A percentile compares a stretch with the other conserved stretches of the same genome.
Conservation (phyloP, 2,329 filamentous ascomycete species). For the Rhinocladiella mackenziei region DNA sequence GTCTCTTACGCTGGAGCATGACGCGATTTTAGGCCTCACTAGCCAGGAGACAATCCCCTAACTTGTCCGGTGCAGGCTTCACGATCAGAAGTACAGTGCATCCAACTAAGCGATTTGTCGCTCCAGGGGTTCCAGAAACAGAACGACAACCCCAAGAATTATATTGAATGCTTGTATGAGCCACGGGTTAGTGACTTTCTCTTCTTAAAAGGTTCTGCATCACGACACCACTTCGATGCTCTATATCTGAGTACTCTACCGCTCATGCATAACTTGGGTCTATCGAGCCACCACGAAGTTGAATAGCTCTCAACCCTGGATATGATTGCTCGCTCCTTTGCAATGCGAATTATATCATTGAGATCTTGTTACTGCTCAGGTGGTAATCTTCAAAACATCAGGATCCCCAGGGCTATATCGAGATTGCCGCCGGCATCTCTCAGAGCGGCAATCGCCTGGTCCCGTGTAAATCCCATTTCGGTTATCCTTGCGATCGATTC, state of each 20-base stretch:
- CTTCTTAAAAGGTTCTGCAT: too few relatives aligned
- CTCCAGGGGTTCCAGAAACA: background rate
- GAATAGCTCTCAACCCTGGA: too few relatives aligned
- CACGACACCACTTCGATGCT: too few relatives aligned
- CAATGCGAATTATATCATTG: too few relatives aligned
- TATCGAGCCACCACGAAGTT: too few relatives aligned
- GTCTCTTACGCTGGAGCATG: too few relatives aligned
- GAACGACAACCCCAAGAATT: background rate
- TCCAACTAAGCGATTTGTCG: too few relatives aligned
- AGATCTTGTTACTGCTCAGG: too few relatives aligned
- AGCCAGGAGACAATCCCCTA: background rate
- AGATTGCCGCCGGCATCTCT: conserved; percentile 81
- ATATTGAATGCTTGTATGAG: background rate
- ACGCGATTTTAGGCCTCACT: conserved; percentile 1
- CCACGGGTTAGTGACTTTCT: too few relatives aligned
- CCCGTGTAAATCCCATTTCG: conserved; percentile 70
- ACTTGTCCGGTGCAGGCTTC: background rate
- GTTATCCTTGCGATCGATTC: conserved; percentile 72
- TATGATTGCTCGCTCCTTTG: background rate
- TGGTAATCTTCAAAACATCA: conserved; percentile 38
- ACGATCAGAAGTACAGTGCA: conserved; percentile 7
- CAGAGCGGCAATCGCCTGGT: conserved; percentile 74
- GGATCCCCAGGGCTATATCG: conserved; percentile 77
- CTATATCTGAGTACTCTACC: too few relatives aligned
- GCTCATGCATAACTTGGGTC: too few relatives aligned